Conservation (phyloP, 164 flowering plant species). For the Dillenia turbinata region DNA sequence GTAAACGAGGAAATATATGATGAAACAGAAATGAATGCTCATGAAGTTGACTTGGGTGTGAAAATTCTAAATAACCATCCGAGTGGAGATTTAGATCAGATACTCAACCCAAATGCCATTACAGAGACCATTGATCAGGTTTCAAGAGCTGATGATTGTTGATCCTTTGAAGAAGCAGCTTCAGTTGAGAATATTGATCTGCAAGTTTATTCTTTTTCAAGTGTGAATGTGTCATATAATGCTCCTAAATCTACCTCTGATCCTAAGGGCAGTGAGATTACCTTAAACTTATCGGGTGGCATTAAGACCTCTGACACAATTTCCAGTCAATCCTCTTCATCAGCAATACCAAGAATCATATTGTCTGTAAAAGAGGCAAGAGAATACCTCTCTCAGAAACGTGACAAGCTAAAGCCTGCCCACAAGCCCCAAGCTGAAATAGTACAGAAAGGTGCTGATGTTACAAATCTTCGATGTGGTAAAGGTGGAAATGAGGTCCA, state of each 20-base stretch:
- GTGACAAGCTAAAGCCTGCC: slow-evolving; percentile 14
- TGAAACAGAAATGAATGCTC: slow-evolving; percentile 11
- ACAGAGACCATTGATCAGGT: slow-evolving; percentile 4
- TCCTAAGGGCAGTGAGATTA: slow-evolving; percentile 10
- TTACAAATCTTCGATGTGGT: slow-evolving; percentile 7
- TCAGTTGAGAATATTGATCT: slow-evolving; percentile 13
- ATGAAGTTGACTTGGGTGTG: slow-evolving; percentile 6
- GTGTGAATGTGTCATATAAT: slow-evolving; percentile 7
- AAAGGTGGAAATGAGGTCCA: not conserved
- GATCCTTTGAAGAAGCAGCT: slow-evolving; percentile 7
- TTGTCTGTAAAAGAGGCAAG: slow-evolving; percentile 74
- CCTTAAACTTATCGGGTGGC: slow-evolving; percentile 2
- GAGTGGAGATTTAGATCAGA: slow-evolving; percentile 5
- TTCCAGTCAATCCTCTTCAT: slow-evolving; percentile 10
- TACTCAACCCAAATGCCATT: slow-evolving; percentile 10
- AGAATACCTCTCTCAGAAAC: slow-evolving; percentile 56
- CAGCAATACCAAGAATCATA: slow-evolving; percentile 46
- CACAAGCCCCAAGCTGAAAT: slow-evolving; percentile 13
- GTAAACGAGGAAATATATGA: slow-evolving; percentile 10
- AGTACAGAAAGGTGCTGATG: slow-evolving; percentile 9
- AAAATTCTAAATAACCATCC: slow-evolving; percentile 3
- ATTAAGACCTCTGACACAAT: slow-evolving; percentile 9
- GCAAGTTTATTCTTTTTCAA: slow-evolving; percentile 6
- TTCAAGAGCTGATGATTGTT: slow-evolving; percentile 11
- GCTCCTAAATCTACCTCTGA: slow-evolving; percentile 5